Evolutionary conservation across 2,329 filamentous ascomycete genomes (phyloP).

Genomic region (Aspergillus jensenii): DNA sequence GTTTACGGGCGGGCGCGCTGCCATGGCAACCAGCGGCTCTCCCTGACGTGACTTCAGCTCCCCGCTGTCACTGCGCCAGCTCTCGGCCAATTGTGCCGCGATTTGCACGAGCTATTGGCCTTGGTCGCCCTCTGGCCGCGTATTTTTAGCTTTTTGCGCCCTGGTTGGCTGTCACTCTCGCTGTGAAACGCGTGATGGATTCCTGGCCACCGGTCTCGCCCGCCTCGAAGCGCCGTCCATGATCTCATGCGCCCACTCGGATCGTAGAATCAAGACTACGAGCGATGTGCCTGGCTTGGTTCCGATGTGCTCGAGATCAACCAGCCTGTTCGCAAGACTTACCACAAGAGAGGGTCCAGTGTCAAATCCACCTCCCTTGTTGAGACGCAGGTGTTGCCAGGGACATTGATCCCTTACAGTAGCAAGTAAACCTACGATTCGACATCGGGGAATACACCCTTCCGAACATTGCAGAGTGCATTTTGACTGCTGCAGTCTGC

Average conservation of each 20-base stretch:
- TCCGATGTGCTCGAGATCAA: constrained; percentile 1
- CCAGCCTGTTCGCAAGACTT: background rate
- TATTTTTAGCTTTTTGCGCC: constrained; percentile 2
- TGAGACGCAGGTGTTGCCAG: background rate
- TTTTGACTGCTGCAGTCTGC: background rate
- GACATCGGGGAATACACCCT: too few species aligned
- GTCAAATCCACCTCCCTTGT: background rate
- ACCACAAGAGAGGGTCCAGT: background rate
- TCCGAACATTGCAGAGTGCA: too few species aligned
- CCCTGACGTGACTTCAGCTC: constrained; percentile 12
- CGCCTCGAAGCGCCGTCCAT: background rate
- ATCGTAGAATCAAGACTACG: constrained; percentile 4
- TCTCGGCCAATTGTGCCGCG: background rate
- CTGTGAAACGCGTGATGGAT: background rate
- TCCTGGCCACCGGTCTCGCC: constrained; percentile 1
- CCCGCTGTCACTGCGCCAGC: background rate
- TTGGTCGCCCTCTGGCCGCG: background rate
- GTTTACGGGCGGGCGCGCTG: constrained; percentile 38
- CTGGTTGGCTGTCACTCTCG: background rate
- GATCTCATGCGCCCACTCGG: background rate
- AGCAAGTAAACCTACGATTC: background rate
- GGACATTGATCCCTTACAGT: background rate
- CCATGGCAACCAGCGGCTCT: constrained; percentile 36
- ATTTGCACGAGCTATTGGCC: background rate
- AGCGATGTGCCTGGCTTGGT: constrained; percentile 4